These are phyloP conservation scores for rapeseed (Brassica napus) DNA, from an alignment of 345 rosid species.

Conservation along the genomic window Da-Ae NC_063437.1:11823501-11824000, in stretches of 20 bases:
- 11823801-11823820: neutral
- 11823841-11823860: neutral
- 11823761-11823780: neutral
- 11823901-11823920: neutral
- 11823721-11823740: neutral
- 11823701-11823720: neutral
- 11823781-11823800: neutral
- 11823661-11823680: conserved; percentile 69
- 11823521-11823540: neutral
- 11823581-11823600: neutral
- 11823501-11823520: neutral
- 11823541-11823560: conserved; percentile 27
- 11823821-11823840: neutral
- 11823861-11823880: neutral
- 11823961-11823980: neutral
- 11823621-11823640: conserved; percentile 46
- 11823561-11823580: neutral
- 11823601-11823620: conserved; percentile 34
- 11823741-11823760: neutral
- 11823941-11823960: neutral
- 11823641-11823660: conserved; percentile 58
- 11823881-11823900: neutral
- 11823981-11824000: neutral
- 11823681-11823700: conserved; percentile 56
- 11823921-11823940: neutral